A percentile compares a stretch with the other conserved stretches of the same genome.
phyloP scores from a whole-genome alignment of 169 alveolate genomes.

The Cryptosporidium andersoni region DNA sequence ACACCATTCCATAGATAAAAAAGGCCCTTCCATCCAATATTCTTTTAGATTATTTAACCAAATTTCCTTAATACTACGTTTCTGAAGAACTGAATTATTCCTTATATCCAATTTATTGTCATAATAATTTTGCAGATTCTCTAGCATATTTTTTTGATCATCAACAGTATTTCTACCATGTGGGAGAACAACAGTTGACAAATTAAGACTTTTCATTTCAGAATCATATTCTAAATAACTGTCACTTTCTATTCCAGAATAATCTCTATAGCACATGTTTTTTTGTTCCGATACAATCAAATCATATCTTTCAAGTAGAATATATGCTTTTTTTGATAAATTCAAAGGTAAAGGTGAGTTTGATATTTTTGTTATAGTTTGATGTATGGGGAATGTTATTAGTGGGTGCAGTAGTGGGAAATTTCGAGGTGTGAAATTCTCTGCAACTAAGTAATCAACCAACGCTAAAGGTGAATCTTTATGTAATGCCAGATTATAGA shows the following conservation, averaged over 20 bases:
- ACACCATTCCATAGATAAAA: slow-evolving; percentile 27
- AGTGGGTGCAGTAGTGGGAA: slow-evolving; percentile 37
- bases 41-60: slow-evolving; percentile 35
- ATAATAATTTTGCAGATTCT: slow-evolving; percentile 48
- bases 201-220: not conserved
- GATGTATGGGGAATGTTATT: slow-evolving; percentile 21
- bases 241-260: not conserved
- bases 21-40: slow-evolving; percentile 1
- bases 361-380: slow-evolving; percentile 5
- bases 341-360: not conserved
- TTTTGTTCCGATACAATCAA: slow-evolving; percentile 12
- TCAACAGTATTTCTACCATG: slow-evolving; percentile 70
- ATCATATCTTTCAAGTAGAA: slow-evolving; percentile 36
- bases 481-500: slow-evolving; percentile 1
- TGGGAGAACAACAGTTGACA: slow-evolving; percentile 57
- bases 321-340: slow-evolving; percentile 1
- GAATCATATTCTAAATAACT: too few species aligned
- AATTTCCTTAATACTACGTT: slow-evolving; percentile 15
- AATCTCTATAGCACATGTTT: not conserved
- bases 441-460: not conserved
- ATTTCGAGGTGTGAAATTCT: not conserved
- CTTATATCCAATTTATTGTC: slow-evolving; percentile 37
- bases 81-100: not conserved
- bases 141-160: slow-evolving; percentile 66
- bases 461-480: not conserved